These are phyloP conservation scores for Fallopia convolvulus DNA, from an alignment of 148 eudicot species.

Conservation along the genomic window DNA sequence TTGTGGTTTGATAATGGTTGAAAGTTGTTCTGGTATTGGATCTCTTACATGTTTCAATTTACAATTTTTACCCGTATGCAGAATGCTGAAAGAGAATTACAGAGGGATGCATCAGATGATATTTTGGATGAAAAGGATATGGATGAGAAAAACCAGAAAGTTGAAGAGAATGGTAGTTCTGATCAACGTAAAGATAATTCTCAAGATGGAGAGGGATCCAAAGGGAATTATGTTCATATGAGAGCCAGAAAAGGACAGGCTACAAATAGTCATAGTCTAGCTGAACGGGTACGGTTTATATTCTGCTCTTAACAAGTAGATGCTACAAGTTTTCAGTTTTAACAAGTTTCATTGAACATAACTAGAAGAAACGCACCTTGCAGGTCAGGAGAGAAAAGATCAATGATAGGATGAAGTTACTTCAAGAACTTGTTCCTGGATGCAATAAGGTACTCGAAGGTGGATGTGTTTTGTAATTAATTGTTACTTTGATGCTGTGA, in stretches of 20 bases:
- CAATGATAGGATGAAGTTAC: conserved; percentile 91
- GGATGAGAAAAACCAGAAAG: conserved; percentile 45
- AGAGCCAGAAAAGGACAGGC: conserved; percentile 97
- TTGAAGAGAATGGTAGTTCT: conserved; percentile 27
- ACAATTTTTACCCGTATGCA: conserved; percentile 9
- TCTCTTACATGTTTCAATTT: not conserved
- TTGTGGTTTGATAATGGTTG: not conserved
- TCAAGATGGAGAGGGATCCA: conserved; percentile 43
- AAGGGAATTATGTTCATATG: conserved; percentile 77
- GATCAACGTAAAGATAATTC: conserved; percentile 42
- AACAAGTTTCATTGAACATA: not conserved
- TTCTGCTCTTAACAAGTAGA: not conserved
- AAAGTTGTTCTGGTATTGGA: not conserved
- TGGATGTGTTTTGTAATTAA: not conserved
- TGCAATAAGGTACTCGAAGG: conserved; percentile 68
- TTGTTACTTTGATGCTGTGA: not conserved
- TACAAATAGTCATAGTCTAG: conserved; percentile 95
- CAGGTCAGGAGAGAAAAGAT: conserved; percentile 94
- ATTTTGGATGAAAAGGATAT: conserved; percentile 43
- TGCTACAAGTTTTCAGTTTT: not conserved
- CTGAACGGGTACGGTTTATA: conserved; percentile 67
- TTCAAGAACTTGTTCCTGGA: conserved; percentile 97
- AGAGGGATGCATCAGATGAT: conserved; percentile 40
- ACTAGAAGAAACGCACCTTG: not conserved
- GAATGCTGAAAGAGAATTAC: conserved; percentile 43